Evolutionary conservation across 2,329 filamentous ascomycete species (phyloP).

Genomic region (Penicillium sp.): DNA sequence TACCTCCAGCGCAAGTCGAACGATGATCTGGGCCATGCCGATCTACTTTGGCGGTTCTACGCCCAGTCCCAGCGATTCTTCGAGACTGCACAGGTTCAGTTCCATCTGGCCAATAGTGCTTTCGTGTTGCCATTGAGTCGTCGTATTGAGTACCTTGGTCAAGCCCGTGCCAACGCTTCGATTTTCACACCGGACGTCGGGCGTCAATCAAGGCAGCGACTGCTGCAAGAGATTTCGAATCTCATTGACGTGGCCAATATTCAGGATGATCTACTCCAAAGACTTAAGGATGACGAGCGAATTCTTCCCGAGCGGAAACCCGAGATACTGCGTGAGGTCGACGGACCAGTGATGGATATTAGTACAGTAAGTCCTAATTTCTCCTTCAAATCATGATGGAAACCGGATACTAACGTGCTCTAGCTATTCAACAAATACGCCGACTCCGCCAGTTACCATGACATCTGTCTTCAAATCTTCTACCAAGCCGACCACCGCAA

Average conservation of each 20-base stretch:
- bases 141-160: slow-evolving; percentile 83
- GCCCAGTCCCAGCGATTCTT: slow-evolving; percentile 80
- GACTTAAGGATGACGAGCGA: slow-evolving; percentile 69
- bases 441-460: slow-evolving; percentile 87
- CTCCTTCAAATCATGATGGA: accelerated
- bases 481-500: slow-evolving; percentile 89
- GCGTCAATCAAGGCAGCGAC: slow-evolving; percentile 75
- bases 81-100: slow-evolving; percentile 82
- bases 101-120: slow-evolving; percentile 75
- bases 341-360: slow-evolving; percentile 74
- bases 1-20: slow-evolving; percentile 77
- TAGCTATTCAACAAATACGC: slow-evolving; percentile 92
- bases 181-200: slow-evolving; percentile 74
- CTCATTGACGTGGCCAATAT: slow-evolving; percentile 91
- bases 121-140: slow-evolving; percentile 77
- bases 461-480: slow-evolving; percentile 89
- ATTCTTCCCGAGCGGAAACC: slow-evolving; percentile 61
- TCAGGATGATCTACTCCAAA: slow-evolving; percentile 83
- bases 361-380: slow-evolving; percentile 62
- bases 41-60: slow-evolving; percentile 90
- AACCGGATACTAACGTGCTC: slow-evolving; percentile 12
- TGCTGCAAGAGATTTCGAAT: slow-evolving; percentile 80
- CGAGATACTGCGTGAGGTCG: slow-evolving; percentile 65
- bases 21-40: slow-evolving; percentile 72
- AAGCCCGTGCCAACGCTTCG: slow-evolving; percentile 88